Base-by-base conservation (phyloP, 352 stramenopile genomes). In the Achlya hypogyna region DNA sequence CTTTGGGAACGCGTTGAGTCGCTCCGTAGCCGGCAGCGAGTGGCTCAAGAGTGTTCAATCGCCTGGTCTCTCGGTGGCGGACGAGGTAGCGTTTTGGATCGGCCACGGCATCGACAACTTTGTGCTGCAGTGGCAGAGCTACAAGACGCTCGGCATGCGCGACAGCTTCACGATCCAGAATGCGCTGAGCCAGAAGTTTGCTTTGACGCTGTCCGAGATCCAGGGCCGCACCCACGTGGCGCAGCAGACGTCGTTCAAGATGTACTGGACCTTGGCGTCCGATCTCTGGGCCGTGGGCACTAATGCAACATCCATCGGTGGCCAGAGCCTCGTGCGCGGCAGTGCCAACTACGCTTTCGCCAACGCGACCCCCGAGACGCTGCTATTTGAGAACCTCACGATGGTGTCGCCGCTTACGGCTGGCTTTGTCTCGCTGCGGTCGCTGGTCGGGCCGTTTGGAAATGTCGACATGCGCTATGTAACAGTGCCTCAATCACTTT, bases 71-170 rank as follows among this genome's bases (percentile, higher is more conserved):
- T 56, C 49, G 2, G 31, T 56, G 6, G 12, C 49, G 20, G 49
- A 54, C 6, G 49, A 54, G 27, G 49, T 16, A 16, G 6, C 6
- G 6, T 6, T 12, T 6, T 54, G 49, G 49, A 6, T 6, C 16
- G 6, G 16, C 6, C 27, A 28, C 27, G 16, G 16, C 27, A 54
- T 54, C 14, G 23, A 6, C 14, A 6, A 54, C 23, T 54, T 54
- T 54, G 16, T 18, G 27, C 49, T 54, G 23, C 49, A 54, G 49
- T 64, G 56, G 56, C 56, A 64, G 52, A 64, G 52, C 43, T 64
- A 64, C 34, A 49, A 64, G n/a, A 16, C 38, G n/a, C 20, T 45
- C n/a, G 34, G 53, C 3, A 4, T 64, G 3, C 5, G 20, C 28
- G 34, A 64, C 12, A 52, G 23, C 3, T 9, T 52, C 8, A 38